These are phyloP conservation scores for Nannochloropsis salina DNA, from an alignment of 108 stramenopile species.

Conservation along the genomic window DNA sequence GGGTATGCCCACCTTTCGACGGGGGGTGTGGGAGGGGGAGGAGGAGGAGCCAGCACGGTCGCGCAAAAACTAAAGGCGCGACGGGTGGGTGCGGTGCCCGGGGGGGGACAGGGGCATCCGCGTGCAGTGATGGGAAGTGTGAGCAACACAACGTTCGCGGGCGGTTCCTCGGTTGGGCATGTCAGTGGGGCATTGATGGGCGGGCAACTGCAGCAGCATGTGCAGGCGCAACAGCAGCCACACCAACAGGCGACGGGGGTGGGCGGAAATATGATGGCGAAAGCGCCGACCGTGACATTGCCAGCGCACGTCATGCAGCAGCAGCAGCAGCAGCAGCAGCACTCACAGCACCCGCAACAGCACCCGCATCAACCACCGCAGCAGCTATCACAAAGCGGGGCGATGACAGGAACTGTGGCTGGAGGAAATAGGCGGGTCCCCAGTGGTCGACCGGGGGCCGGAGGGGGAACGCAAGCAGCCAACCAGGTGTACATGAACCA, in stretches of 20 bases:
- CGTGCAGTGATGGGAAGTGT: background rate
- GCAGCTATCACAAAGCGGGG: background rate
- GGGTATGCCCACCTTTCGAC: background rate
- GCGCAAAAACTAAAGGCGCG: background rate
- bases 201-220: slow-evolving; percentile 4
- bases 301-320: background rate
- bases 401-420: background rate
- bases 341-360: background rate
- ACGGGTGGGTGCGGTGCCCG: background rate
- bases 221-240: background rate
- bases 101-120: background rate
- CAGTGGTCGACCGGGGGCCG: background rate
- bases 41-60: background rate
- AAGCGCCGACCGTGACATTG: background rate
- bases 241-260: background rate
- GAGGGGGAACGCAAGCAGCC: background rate
- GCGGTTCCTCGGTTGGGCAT: no score
- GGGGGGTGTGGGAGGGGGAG: background rate
- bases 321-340: background rate
- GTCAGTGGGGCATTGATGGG: background rate
- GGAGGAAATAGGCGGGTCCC: background rate
- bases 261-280: background rate
- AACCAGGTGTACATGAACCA: background rate
- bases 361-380: background rate
- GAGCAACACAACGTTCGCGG: no score